Percentiles rank a stretch among this genome's conserved stretches.
Evolutionary conservation across 23 red algal species (phyloP).

Genomic region (Gracilariopsis chorda): DNA sequence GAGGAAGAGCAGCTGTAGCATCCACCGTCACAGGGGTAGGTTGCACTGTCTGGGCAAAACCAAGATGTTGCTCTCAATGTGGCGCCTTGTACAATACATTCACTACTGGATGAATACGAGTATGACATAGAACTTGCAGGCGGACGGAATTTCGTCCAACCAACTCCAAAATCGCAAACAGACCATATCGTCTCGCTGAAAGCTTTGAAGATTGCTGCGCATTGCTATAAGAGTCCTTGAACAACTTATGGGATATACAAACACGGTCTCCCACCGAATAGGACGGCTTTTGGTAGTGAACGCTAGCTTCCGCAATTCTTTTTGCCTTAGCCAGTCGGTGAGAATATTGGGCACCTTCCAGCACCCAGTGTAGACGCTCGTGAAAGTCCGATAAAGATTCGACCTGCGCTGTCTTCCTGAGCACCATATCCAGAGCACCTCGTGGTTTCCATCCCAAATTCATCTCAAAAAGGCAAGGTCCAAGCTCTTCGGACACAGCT

Average conservation of each 20-base stretch:
- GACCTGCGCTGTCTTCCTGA: neutral
- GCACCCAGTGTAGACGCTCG: neutral
- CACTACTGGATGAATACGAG: constrained; percentile 12
- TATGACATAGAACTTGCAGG: neutral
- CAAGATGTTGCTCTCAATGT: neutral
- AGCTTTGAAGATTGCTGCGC: neutral
- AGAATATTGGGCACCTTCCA: constrained; percentile 13
- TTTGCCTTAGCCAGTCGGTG: neutral
- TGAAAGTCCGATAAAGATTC: neutral
- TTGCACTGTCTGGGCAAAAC: neutral
- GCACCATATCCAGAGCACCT: neutral
- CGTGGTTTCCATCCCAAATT: neutral
- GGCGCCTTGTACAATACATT: neutral
- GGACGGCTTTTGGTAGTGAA: neutral
- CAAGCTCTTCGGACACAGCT: neutral
- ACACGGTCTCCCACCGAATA: neutral
- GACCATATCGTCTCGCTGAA: neutral
- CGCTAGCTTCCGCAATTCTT: neutral
- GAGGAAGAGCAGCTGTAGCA: neutral
- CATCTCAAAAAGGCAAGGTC: neutral
- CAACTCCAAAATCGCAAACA: neutral
- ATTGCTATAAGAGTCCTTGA: neutral
- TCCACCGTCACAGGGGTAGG: neutral
- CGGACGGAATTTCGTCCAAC: constrained; percentile 18
- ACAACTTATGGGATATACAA: neutral